These are phyloP conservation scores for Phytophthora meadii DNA, from an alignment of 352 stramenopile species.

Conservation along the genomic window DNA sequence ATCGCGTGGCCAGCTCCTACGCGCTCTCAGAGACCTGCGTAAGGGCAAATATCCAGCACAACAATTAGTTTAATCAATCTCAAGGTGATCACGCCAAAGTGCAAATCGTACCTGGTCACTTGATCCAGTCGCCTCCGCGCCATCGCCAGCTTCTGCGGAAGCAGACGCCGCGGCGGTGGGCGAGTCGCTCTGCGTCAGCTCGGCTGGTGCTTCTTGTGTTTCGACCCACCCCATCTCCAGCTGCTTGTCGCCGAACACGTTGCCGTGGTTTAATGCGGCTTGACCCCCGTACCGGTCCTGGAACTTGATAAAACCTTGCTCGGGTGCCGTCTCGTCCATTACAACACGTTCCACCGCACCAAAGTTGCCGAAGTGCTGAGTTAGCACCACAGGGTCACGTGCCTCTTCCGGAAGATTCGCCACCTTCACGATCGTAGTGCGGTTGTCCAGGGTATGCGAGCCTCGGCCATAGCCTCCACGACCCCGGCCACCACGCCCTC, in stretches of 20 bases:
- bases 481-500: slow-evolving; percentile 58
- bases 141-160: slow-evolving; percentile 4
- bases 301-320: slow-evolving; percentile 84
- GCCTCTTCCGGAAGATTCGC: slow-evolving; percentile 77
- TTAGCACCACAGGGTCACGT: slow-evolving; percentile 75
- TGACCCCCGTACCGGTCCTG: slow-evolving; percentile 81
- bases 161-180: slow-evolving; percentile 22
- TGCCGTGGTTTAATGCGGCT: slow-evolving; percentile 66
- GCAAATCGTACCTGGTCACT: slow-evolving; percentile 38
- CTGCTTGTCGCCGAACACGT: slow-evolving; percentile 61
- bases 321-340: slow-evolving; percentile 51
- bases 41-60: slow-evolving; percentile 27
- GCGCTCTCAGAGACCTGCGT: slow-evolving; percentile 36
- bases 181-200: slow-evolving; percentile 43
- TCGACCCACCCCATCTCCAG: slow-evolving; percentile 76
- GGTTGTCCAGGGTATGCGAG: slow-evolving; percentile 84
- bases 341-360: slow-evolving; percentile 81
- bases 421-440: slow-evolving; percentile 85
- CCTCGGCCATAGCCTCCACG: slow-evolving; percentile 48
- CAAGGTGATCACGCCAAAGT: slow-evolving; percentile 25
- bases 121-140: slow-evolving; percentile 2
- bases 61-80: slow-evolving; percentile 24
- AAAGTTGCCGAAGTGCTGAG: slow-evolving; percentile 90
- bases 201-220: slow-evolving; percentile 57
- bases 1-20: slow-evolving; percentile 25